These are phyloP conservation scores for Nicotiana undulata DNA, from an alignment of 257 asterid genomes.

Conservation along the genomic window DNA sequence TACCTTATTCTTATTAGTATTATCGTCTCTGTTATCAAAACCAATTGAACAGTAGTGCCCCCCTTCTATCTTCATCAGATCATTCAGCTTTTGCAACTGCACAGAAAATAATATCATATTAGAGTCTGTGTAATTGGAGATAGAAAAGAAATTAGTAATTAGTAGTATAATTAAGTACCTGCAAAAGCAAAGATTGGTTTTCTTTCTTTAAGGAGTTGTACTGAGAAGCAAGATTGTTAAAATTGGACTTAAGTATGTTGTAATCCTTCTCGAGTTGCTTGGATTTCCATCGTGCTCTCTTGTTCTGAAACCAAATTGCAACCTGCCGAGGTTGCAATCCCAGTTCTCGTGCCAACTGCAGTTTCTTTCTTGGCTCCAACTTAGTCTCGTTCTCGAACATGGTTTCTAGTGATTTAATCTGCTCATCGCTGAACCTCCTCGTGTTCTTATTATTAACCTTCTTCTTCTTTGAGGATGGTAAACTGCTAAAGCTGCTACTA, in stretches of 20 bases:
- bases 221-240: constrained; percentile 28
- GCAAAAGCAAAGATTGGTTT: constrained; percentile 29
- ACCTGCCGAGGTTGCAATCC: constrained; percentile 66
- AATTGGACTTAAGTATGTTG: constrained; percentile 15
- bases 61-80: background rate
- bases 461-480: constrained; percentile 19
- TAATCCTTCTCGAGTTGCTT: constrained; percentile 49
- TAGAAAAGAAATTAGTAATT: background rate
- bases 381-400: constrained; percentile 42
- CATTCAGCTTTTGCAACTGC: constrained; percentile 42
- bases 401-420: constrained; percentile 37
- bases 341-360: constrained; percentile 35
- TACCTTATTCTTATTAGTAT: background rate
- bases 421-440: constrained; percentile 48
- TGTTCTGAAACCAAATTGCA: constrained; percentile 67
- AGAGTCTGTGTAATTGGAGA: background rate
- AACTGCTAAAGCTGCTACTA: background rate
- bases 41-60: background rate
- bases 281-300: constrained; percentile 59
- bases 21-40: background rate
- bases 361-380: constrained; percentile 42
- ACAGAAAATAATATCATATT: background rate
- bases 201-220: constrained; percentile 34
- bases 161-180: constrained; percentile 25
- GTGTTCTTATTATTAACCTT: constrained; percentile 14